Evolutionary conservation across 2,329 filamentous ascomycete species (phyloP), one percentile per base, ranked within the genome.

Genomic region (Penicillium sp.): DNA sequence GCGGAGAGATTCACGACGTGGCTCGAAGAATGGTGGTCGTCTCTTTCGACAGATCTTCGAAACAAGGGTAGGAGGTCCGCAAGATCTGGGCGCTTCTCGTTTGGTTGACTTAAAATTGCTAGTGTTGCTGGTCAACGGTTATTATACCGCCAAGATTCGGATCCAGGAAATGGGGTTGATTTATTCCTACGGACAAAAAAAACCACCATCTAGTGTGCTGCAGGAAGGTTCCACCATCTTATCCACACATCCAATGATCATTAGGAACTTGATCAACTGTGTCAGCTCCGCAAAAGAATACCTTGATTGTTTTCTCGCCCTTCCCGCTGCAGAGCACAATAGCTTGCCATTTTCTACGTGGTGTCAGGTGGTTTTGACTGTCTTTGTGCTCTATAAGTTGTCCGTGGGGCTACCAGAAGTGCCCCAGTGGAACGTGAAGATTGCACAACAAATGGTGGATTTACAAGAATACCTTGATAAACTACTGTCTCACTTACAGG

Each of bases 1-100:
- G 63, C 63, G 51, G 63, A 58, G 54, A 42, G 61, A 62, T 65
- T 65, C n/a, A 55, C 33, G 28, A 56, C 56, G 53, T 55, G 58
- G 53, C 56, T 65, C 52, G 61, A 65, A 51, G 63, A 65, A 51
- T 64, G 63, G 63, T 64, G 61, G 61, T 62, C 45, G 19, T 62
- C 63, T 52, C 42, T 65, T 46, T 56, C 63, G 14, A 48, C 14
- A 7, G 61, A 65, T 42, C 55, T 64, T 53, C 63, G 56, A 49
- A 62, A 54, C 30, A 57, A 40, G 33, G 56, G 63, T 65, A 58
- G 37, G 55, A 22, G 48, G 6, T 25, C 53, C 28, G 42, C 6
- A 59, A 56, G 43, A 30, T 48, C 11, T 43, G 22, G 52, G 55
- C 2, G 30, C 38, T 43, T 54, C 6, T n/a, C 28, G 22, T 30